Evolutionary conservation across 139 green algal genomes (phyloP), one percentile per base, ranked within the genome.

Genomic region (Chlorella vulgaris): DNA sequence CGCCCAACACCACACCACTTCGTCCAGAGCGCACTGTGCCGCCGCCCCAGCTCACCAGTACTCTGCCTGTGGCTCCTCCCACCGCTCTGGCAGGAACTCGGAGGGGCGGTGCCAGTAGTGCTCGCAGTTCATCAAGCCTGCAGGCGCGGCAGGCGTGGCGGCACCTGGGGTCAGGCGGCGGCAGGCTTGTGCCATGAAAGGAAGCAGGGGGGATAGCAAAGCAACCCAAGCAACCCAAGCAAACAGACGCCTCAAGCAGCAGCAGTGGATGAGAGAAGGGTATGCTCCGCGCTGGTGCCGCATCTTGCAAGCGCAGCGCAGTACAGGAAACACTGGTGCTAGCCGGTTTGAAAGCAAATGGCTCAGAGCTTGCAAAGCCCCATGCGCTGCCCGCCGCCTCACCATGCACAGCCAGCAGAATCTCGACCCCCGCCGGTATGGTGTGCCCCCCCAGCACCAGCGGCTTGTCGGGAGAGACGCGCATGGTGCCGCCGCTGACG

Each of bases 81-180:
- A 93, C 60, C 90, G 83, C 76, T 90, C 86, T 4, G 90, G 90
- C 7, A 80, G 40, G 67, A 90, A 93, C n/a, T 77, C 31, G 7
- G 84, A 33, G 1, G 88, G 78, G 10, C 70, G 19, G 10, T 86
- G 69, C 81, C 81, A 90, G 81, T 90, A 88, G 75, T 81, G 67
- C 0, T 51, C 65, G 15, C 74, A 81, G 63, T 90, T 93, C 21
- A 91, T 86, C 50, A 92, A 63, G 82, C 84, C 66, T 89, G 91
- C 35, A 87, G 84, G 33, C 86, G 86, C 19, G 83, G 86, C 51
- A 43, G 29, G 35, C 62, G n/a, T n/a, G n/a, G n/a, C n/a, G n/a
- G n/a, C n/a, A n/a, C n/a, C n/a, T n/a, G n/a, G n/a, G n/a, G n/a
- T n/a, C n/a, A n/a, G n/a, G n/a, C n/a, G n/a, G n/a, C n/a, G n/a